A percentile compares a stretch with the other conserved stretches of the same genome.
phyloP scores from a whole-genome alignment of 345 rosid genomes.

The Murraya koenigii region DNA sequence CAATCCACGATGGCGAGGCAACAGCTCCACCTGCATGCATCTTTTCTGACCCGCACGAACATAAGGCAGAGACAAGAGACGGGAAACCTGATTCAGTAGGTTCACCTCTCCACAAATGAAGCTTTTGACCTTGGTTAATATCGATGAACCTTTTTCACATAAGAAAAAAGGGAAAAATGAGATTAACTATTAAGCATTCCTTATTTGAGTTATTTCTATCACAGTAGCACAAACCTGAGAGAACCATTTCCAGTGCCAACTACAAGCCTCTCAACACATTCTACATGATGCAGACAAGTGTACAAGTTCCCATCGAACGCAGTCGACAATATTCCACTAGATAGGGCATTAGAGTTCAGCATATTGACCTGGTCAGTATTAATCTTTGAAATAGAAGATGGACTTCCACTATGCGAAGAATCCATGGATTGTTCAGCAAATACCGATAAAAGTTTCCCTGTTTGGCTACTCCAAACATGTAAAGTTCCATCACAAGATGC shows the following conservation, averaged over 20 bases:
- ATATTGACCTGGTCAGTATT: slow-evolving; percentile 48
- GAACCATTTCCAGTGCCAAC: slow-evolving; percentile 89
- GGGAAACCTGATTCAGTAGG: slow-evolving; percentile 62
- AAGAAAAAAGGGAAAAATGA: slow-evolving; percentile 7
- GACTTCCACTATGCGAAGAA: slow-evolving; percentile 44
- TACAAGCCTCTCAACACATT: slow-evolving; percentile 55
- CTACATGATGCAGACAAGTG: slow-evolving; percentile 81
- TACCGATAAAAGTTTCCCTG: slow-evolving; percentile 70
- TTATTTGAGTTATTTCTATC: slow-evolving; percentile 2
- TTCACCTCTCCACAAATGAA: slow-evolving; percentile 86
- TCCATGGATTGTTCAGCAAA: slow-evolving; percentile 65
- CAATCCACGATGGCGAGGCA: slow-evolving; percentile 69
- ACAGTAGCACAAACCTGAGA: slow-evolving; percentile 54
- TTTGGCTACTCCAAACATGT: slow-evolving; percentile 87
- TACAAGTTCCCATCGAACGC: slow-evolving; percentile 82
- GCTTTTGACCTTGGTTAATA: slow-evolving; percentile 65
- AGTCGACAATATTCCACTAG: slow-evolving; percentile 63
- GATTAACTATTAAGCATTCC: slow-evolving; percentile 2
- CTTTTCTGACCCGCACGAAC: slow-evolving; percentile 64
- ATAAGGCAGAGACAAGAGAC: slow-evolving; percentile 80
- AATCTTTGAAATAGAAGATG: slow-evolving; percentile 42
- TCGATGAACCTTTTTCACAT: slow-evolving; percentile 61
- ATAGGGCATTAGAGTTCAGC: slow-evolving; percentile 52
- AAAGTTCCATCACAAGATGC: slow-evolving; percentile 97
- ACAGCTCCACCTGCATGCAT: slow-evolving; percentile 43